Evolutionary conservation across 345 rosid genomes (phyloP).

Genomic region (Hypericum androsaemum): DNA sequence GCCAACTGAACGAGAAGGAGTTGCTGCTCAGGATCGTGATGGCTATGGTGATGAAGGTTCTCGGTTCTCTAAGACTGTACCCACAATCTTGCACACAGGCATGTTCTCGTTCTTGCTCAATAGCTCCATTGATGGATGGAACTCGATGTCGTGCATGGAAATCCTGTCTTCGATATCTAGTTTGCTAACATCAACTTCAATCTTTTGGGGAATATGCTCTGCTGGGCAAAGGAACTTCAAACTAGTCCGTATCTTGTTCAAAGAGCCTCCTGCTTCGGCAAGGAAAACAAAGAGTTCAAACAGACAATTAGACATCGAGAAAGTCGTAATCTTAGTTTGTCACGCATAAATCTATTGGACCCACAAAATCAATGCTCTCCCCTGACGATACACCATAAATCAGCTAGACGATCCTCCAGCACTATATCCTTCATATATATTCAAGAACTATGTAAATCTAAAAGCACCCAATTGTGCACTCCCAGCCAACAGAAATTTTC

Average conservation of each 20-base stretch:
- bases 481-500: no score
- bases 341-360: no score
- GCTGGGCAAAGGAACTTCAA: slow-evolving; percentile 56
- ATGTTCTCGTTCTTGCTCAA: slow-evolving; percentile 57
- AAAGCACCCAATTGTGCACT: no score
- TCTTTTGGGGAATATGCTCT: slow-evolving; percentile 65
- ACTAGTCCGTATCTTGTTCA: slow-evolving; percentile 38
- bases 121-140: slow-evolving; percentile 63
- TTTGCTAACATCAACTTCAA: slow-evolving; percentile 82
- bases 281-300: background rate
- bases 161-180: slow-evolving; percentile 70
- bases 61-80: slow-evolving; percentile 29
- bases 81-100: slow-evolving; percentile 70
- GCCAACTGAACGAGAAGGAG: no score
- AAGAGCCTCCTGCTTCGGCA: slow-evolving; percentile 49
- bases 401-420: no score
- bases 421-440: no score
- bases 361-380: no score
- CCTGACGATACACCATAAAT: no score
- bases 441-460: no score
- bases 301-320: no score
- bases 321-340: no score
- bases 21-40: no score
- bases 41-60: slow-evolving; percentile 17
- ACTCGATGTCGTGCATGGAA: slow-evolving; percentile 40